Conservation (phyloP, 192 early-diverging fungal species). For the Coemansia asiatica region DNA sequence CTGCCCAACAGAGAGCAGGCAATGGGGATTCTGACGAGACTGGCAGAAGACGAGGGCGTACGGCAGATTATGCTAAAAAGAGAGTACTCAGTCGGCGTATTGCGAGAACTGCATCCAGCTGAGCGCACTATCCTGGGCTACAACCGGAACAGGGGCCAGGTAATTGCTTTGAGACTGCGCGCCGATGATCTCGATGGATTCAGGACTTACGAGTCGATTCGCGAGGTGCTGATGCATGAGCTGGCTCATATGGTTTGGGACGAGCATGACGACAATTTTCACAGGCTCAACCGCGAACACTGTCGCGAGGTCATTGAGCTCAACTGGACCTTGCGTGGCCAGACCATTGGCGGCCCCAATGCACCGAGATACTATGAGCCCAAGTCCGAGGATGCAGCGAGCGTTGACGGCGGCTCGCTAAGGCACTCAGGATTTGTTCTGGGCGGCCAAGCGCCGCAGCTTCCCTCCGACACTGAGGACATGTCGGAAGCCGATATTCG, state of each 20-base stretch:
- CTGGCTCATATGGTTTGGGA: constrained; percentile 56
- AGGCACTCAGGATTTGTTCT: constrained; percentile 34
- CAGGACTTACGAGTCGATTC: constrained; percentile 29
- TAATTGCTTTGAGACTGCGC: constrained; percentile 45
- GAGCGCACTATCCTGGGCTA: constrained; percentile 50
- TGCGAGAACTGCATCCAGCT: constrained; percentile 44
- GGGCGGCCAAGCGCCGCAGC: constrained; percentile 30
- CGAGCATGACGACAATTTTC: constrained; percentile 49
- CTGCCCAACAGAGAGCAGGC: constrained; percentile 19
- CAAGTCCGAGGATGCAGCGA: neutral
- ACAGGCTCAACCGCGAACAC: constrained; percentile 38
- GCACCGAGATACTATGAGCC: constrained; percentile 21
- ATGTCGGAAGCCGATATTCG: neutral
- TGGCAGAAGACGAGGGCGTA: constrained; percentile 45
- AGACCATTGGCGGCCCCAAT: constrained; percentile 11
- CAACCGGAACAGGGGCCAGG: constrained; percentile 47
- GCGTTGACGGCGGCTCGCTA: constrained; percentile 43
- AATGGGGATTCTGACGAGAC: constrained; percentile 19
- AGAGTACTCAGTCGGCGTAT: constrained; percentile 28
- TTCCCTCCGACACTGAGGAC: neutral
- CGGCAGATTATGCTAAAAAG: constrained; percentile 33
- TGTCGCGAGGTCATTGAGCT: constrained; percentile 44
- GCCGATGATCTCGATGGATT: constrained; percentile 45
- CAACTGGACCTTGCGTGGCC: constrained; percentile 46
- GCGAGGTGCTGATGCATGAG: constrained; percentile 53